Base-by-base conservation (phyloP, 768 basidiomycete genomes). In the Rhodotorula diobovata region DNA sequence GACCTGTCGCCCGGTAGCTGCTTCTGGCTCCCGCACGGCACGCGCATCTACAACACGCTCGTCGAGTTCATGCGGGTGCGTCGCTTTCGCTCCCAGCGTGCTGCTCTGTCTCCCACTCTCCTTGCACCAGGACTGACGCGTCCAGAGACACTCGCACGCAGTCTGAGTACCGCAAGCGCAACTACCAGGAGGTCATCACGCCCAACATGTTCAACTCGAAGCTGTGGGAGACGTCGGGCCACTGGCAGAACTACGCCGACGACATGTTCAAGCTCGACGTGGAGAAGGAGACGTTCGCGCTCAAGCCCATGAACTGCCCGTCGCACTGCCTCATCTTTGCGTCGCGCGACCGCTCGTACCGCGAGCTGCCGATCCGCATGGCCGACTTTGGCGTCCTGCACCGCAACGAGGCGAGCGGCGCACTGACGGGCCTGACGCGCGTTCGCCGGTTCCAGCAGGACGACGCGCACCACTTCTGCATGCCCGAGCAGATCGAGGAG, bases 371-470 rank as follows among this genome's bases (percentile, higher is more conserved):
- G 15, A 88, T 99, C 75, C 88, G 96, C 37, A 93, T 97, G 90
- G 95, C 95, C 11, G 96, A 99, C 79, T 99, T 99, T 78, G 96
- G 96, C 75, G 91, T 98, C 75, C 85, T 98, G 63, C 96, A 98
- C 81, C 84, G 95, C 68, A 99, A 98, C 77, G 96, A 98, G 80
- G 94, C 96, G 2, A 90, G 88, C 48, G 96, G 96, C 41, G 93
- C 95, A 10, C 81, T 99, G 75, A 91, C 90, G 23, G 96, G 96
- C 16, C 81, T 98, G 76, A 94, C 93, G 25, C 86, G 96, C 69
- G 96, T 98, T 55, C 84, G 96, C 67, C 84, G 96, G 56, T 98
- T 99, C 82, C 89, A 92, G 66, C 96, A 98, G 82, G 96, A 98
- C 79, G 96, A 99, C 80, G 93, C 96, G 0, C 96, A 99, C 80